Percentiles rank a stretch among this genome's conserved stretches.
phyloP scores from a whole-genome alignment of 306 rosid species.

The Ormosia semicastrata region DNA sequence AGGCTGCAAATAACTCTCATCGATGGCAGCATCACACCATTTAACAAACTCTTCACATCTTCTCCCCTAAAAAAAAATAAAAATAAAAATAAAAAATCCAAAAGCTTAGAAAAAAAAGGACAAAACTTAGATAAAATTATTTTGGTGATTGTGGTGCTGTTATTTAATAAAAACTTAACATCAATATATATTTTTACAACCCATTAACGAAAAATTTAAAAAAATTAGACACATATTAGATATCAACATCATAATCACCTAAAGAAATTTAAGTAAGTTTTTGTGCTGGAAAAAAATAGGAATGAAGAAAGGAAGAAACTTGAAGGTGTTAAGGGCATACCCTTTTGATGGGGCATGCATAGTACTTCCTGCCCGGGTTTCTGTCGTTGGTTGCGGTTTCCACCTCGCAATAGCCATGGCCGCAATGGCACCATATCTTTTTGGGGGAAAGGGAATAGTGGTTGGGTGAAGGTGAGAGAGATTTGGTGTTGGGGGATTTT shows the following conservation, averaged over 20 bases:
- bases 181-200: no score
- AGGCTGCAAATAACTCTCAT: conserved; percentile 21
- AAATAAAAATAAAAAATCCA: no score
- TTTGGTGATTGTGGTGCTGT: no score
- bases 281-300: background rate
- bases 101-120: no score
- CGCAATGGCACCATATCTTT: conserved; percentile 33
- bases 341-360: conserved; percentile 45
- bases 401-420: conserved; percentile 30
- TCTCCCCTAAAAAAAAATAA: conserved; percentile 12
- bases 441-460: background rate
- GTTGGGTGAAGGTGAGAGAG: background rate
- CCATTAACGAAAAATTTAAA: no score
- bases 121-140: no score
- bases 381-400: background rate
- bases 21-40: conserved; percentile 24
- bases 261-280: no score
- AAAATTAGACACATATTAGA: no score
- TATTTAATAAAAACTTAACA: no score
- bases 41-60: background rate
- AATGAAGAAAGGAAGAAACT: background rate
- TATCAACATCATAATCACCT: no score
- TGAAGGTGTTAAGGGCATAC: background rate
- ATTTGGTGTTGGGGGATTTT: background rate
- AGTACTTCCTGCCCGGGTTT: conserved; percentile 27